Base-by-base conservation (phyloP, 176 grass and related monocot genomes). In the Thalia dealbata region DNA sequence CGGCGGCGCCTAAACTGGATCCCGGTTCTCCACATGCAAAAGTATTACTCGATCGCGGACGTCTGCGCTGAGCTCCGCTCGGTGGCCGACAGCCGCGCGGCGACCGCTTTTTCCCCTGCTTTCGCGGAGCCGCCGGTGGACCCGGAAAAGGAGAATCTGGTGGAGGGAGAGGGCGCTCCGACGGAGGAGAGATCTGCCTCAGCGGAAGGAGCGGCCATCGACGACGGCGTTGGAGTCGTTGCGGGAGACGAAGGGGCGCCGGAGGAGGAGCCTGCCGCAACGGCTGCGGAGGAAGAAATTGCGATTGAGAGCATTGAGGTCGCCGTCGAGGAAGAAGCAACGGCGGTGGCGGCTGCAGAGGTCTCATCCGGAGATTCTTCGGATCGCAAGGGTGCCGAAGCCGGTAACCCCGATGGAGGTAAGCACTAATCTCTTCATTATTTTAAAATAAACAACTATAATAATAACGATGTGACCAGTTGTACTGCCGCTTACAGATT, bases 11-110 rank as follows among this genome's bases (percentile, higher is more conserved):
- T 84, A 45, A 99, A 99, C 90, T 99, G 95, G 95, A 92, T 99
- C 79, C 95, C 90, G 22, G 90, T 99, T 65, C 82, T 99, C 73
- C 87, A 99, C 74, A 89, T 99, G 83, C 90, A 99, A 85, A 99
- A 91, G 76, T 99, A 84, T 83, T 99, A 76, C 95, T 90, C 95
- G 74, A 77, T 93, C 80, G 75, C 74, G 30, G 87, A 99, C 67
- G 79, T 99, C 71, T 25, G 74, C 35, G 73, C 59, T 5, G 90
- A 91, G 81, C 95, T 99, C 44, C 81, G 79, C 7, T 81, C 78
- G 42, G 85, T 99, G 19, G 76, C 87, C 6, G 83, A 82, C 21
- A 82, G 79, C 19, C 76, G 72, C 15, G 73, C 71, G 43, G 72
- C 66, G 5, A 71, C 79, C 0, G 81, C 78, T 14, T 72, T 77